phyloP scores from a whole-genome alignment of 345 rosid genomes.

The Citrus mangshanensis region DNA sequence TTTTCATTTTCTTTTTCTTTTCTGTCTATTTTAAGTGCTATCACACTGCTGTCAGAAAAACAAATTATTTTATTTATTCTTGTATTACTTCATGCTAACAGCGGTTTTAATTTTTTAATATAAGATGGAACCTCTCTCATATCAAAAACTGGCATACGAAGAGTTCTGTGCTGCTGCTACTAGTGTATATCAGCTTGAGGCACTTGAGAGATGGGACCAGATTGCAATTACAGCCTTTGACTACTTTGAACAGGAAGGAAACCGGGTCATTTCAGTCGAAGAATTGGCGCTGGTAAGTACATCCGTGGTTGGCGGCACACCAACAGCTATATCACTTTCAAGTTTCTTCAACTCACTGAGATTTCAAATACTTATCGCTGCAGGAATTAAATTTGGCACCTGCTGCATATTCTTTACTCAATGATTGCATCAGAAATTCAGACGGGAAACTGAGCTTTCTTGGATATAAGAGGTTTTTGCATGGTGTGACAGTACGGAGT shows the following conservation, averaged over 20 bases:
- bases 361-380: not conserved
- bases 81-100: not conserved
- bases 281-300: slow-evolving; percentile 70
- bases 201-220: slow-evolving; percentile 79
- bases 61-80: not conserved
- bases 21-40: not conserved
- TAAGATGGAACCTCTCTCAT: slow-evolving; percentile 74
- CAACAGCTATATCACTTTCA: not conserved
- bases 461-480: slow-evolving; percentile 75
- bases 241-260: slow-evolving; percentile 84
- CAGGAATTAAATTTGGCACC: slow-evolving; percentile 73
- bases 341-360: not conserved
- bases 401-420: slow-evolving; percentile 43
- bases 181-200: slow-evolving; percentile 84
- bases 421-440: slow-evolving; percentile 53
- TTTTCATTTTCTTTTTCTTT: not conserved
- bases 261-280: slow-evolving; percentile 65
- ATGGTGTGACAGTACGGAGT: slow-evolving; percentile 65
- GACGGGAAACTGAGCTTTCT: slow-evolving; percentile 66
- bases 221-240: slow-evolving; percentile 69
- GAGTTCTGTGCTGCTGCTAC: slow-evolving; percentile 95
- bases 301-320: not conserved
- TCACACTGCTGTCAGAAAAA: not conserved
- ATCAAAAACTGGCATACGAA: slow-evolving; percentile 68
- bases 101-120: not conserved